Base-by-base conservation (phyloP, 148 eudicot genomes). In the Heliamphora exappendiculata region DNA sequence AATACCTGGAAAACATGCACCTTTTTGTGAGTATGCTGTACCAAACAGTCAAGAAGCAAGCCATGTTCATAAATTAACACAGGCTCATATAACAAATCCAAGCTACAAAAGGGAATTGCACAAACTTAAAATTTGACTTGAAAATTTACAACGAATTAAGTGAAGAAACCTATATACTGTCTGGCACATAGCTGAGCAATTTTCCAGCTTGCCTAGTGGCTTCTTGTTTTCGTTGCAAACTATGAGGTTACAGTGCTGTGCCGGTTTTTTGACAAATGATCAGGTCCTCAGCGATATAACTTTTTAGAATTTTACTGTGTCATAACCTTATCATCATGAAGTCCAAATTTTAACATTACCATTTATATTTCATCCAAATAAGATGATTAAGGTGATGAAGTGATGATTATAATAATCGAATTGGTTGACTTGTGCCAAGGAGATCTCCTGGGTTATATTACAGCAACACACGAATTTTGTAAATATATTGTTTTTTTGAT, bases 1-100 rank as follows among this genome's bases (percentile, higher is more conserved):
- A 95, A 81, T 79, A 91, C 89, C 99, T 95, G 85, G 29, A 62
- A 82, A 39, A 45, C 31, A 68, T 20, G 28, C 14, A 58, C 14
- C 1, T 13, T 36, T 64, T n/a, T 47, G n/a, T 78, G 42, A 76
- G 72, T 12, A 47, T 67, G 29, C 7, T 33, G 41, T 16, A 45
- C 11, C 1, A 50, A 14, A 31, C n/a, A 3, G 29, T 20, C 16
- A 33, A 1, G 73, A 49, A 19, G 60, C 9, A 71, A 28, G 20
- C 4, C 28, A 55, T 45, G 19, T 71, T 51, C 5, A 31, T 3
- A 29, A 33, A 50, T 42, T 33, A 33, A 44, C 37, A 36, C 24
- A 42, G 22, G 55, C 26, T 55, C 7, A 3, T 14, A 3, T 19
- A 54, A 39, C 34, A 26, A 57, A 55, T 20, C 16, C 24, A 76